phyloP scores from a whole-genome alignment of 192 early-diverging fungal species.

The Coemansia sp. region DNA sequence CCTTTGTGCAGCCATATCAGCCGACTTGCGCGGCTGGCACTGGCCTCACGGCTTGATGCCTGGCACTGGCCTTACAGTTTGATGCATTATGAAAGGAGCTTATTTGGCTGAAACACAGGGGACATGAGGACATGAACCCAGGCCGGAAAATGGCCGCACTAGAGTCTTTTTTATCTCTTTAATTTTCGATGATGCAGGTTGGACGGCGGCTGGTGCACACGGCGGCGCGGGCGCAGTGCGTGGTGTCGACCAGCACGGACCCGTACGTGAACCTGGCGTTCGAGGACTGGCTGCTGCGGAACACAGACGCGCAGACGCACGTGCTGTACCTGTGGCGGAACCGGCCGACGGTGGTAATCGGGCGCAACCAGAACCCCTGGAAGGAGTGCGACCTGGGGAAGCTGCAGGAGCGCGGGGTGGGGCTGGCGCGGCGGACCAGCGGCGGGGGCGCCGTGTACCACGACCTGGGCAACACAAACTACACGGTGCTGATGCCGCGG shows the following conservation, averaged over 20 bases:
- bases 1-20: too few relatives aligned
- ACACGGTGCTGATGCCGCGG: constrained; percentile 91
- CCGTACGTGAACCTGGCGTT: constrained; percentile 53
- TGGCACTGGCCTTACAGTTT: too few relatives aligned
- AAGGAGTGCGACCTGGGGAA: constrained; percentile 84
- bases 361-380: constrained; percentile 98
- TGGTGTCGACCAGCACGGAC: constrained; percentile 37
- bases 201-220: not conserved
- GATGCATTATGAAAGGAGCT: too few relatives aligned
- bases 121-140: too few relatives aligned
- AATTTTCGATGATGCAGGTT: too few relatives aligned
- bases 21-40: too few relatives aligned
- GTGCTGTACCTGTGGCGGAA: constrained; percentile 91
- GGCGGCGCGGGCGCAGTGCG: constrained; percentile 28
- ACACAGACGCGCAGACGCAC: constrained; percentile 61
- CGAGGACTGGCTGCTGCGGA: constrained; percentile 67
- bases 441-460: constrained; percentile 96
- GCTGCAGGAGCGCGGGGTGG: constrained; percentile 65
- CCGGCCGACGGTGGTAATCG: constrained; percentile 82
- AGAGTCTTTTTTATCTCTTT: too few relatives aligned
- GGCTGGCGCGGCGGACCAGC: constrained; percentile 82
- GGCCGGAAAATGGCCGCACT: too few relatives aligned
- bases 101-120: too few relatives aligned
- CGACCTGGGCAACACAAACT: constrained; percentile 94
- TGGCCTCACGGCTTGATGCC: too few relatives aligned